Evolutionary conservation across 73 alveolate genomes (phyloP), one percentile per base, ranked within the genome.

Genomic region (Stentor coeruleus): DNA sequence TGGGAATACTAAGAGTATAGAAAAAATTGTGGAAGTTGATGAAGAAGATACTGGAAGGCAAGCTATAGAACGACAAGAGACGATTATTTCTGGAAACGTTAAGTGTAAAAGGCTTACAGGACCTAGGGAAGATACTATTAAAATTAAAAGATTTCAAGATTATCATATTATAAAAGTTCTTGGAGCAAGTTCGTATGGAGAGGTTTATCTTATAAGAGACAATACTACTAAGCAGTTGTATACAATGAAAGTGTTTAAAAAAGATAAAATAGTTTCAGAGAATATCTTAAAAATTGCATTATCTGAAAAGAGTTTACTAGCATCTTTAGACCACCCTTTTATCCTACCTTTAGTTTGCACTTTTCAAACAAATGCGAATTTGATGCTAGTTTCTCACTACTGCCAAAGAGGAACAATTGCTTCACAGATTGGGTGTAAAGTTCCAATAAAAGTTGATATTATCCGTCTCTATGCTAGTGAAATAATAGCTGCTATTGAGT

Each of bases 381-480:
- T 49, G 20, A 11, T 49, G 66, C 6, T 49, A 20, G 20, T 49
- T 20, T 11, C 28, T 49, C 66, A 6, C 20, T 49, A 11, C 20
- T 49, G 66, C 66, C 20, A 6, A 11, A 20, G 66, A 20, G 66
- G 66, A 11, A 49, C 28, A 11, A 6, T 49, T 49, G 66, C 66
- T 11, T 20, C 20, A 11, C 66, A 49, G 20, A 6, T 49, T 49
- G 28, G 6, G 20, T 6, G 20, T 11, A 49, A 49, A 49, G 66
- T 6, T 20, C 66, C 28, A 6, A 6, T 49, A 11, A 6, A 6
- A 49, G 28, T 49, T 6, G 66, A 49, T 49, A 20, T 11, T 20
- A 49, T 49, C 66, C 66, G 66, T 49, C 66, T 49, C 20, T 49
- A 49, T 20, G 66, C 66, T 49, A 11, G 66, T 49, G 66, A 49